Evolutionary conservation across 2,329 filamentous ascomycete species (phyloP), one percentile per base, ranked within the genome.

Genomic region (Penicillium griseofulvum): DNA sequence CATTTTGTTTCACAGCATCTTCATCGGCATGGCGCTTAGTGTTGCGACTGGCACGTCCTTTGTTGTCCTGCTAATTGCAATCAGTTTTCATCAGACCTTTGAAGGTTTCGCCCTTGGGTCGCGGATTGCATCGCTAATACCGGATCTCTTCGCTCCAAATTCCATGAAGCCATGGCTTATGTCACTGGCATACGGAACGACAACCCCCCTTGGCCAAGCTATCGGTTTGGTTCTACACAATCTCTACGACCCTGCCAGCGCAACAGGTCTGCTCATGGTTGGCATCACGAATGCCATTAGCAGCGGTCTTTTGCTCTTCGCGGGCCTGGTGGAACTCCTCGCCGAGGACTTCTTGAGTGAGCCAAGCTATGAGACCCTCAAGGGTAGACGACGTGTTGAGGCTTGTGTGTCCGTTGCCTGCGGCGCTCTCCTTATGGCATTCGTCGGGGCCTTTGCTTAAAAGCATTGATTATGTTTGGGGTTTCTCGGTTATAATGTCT

Each of bases 281-380:
- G 91, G 91, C 8, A 84, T 92, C 68, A 94, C 93, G 81, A 95
- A 96, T 66, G 90, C 89, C 37, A 88, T 95, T 49, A 91, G 88
- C 10, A 87, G 87, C 48, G 91, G 91, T 0, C 77, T 96, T 48
- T 74, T 96, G 28, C 78, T 95, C 4, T 95, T 93, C 69, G 90
- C 91, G 0, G 90, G 89, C 0, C 76, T 96, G 41, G 91, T 95
- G 4, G 90, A 96, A 74, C 79, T 96, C 19, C 79, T 96, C 44
- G 88, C 90, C 0, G 90, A 95, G 72, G 91, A 96, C 65, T 95
- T 95, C 64, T 68, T 89, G 58, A 86, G 82, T 64, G 84, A 88
- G 59, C 77, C 80, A 56, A 87, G 85, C 62, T 88, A 88, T 71
- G 75, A 79, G 45, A 78, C 77, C 22, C 70, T 88, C 50, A 78